These are phyloP conservation scores for Cercospora brassicicola DNA, from an alignment of 2,329 filamentous ascomycete genomes.

Conservation along the genomic window DNA sequence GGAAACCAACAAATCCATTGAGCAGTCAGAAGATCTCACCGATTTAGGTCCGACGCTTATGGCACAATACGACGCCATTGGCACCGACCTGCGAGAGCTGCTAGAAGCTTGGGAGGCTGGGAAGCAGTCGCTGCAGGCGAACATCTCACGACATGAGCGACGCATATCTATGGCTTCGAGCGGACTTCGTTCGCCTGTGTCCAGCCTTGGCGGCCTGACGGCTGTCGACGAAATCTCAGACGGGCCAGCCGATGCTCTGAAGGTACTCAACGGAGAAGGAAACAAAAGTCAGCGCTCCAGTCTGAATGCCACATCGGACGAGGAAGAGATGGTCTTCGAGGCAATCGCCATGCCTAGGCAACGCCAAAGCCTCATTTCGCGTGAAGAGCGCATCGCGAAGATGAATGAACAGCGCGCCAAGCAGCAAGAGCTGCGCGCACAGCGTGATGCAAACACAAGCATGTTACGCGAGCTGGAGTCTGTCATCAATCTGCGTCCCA, in stretches of 20 bases:
- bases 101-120: slow-evolving; percentile 59
- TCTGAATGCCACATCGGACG: slow-evolving; percentile 50
- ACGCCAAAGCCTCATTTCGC: slow-evolving; percentile 62
- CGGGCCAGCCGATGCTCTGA: slow-evolving; percentile 68
- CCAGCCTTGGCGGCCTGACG: slow-evolving; percentile 64
- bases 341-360: slow-evolving; percentile 73
- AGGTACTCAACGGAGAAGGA: slow-evolving; percentile 71
- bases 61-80: slow-evolving; percentile 92
- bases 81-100: slow-evolving; percentile 70
- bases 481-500: slow-evolving; percentile 59
- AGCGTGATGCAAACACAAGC: slow-evolving; percentile 75
- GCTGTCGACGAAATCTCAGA: slow-evolving; percentile 55
- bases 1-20: slow-evolving; percentile 77
- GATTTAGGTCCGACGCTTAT: slow-evolving; percentile 78
- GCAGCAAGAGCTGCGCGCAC: slow-evolving; percentile 70
- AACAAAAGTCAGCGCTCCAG: slow-evolving; percentile 46
- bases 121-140: slow-evolving; percentile 75
- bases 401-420: slow-evolving; percentile 83
- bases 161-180: slow-evolving; percentile 52
- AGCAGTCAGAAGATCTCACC: slow-evolving; percentile 59
- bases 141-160: slow-evolving; percentile 75
- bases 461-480: slow-evolving; percentile 94
- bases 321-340: slow-evolving; percentile 80
- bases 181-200: slow-evolving; percentile 50
- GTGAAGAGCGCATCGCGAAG: slow-evolving; percentile 83